These are phyloP conservation scores for Eleusine indica DNA, from an alignment of 176 grass and related monocot genomes.

Conservation along the genomic window DNA sequence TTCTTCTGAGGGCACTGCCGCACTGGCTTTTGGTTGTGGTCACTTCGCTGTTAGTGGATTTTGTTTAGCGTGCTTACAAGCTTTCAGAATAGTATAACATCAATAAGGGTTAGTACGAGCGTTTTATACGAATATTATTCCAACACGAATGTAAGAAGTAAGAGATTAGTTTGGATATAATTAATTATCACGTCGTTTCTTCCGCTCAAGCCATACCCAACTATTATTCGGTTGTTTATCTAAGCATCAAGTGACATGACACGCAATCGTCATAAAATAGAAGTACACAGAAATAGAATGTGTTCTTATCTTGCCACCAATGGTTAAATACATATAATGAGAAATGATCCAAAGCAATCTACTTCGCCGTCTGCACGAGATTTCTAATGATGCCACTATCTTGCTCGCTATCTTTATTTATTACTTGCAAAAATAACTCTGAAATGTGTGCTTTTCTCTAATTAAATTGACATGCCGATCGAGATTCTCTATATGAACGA, in stretches of 20 bases:
- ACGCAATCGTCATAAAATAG: too few species aligned
- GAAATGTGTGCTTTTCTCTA: neutral
- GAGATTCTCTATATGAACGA: slow-evolving; percentile 1
- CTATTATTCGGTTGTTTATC: too few species aligned
- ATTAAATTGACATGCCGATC: neutral
- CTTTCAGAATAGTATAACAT: neutral
- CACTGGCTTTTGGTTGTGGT: neutral
- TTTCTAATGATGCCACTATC: neutral
- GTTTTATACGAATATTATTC: neutral
- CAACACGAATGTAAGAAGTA: neutral
- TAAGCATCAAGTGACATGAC: too few species aligned
- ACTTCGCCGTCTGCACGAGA: neutral
- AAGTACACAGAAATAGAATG: too few species aligned
- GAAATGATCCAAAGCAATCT: neutral
- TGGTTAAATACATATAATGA: neutral
- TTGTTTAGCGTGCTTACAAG: neutral
- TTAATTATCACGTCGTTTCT: neutral
- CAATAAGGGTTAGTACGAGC: neutral
- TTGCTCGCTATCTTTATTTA: neutral
- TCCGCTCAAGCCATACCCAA: too few species aligned
- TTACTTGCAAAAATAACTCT: neutral
- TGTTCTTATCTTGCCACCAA: neutral
- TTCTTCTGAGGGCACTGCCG: neutral
- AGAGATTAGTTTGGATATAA: neutral
- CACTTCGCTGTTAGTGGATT: neutral